Conservation (phyloP, 2,329 filamentous ascomycete species). For the Aureobasidium sp. region DNA sequence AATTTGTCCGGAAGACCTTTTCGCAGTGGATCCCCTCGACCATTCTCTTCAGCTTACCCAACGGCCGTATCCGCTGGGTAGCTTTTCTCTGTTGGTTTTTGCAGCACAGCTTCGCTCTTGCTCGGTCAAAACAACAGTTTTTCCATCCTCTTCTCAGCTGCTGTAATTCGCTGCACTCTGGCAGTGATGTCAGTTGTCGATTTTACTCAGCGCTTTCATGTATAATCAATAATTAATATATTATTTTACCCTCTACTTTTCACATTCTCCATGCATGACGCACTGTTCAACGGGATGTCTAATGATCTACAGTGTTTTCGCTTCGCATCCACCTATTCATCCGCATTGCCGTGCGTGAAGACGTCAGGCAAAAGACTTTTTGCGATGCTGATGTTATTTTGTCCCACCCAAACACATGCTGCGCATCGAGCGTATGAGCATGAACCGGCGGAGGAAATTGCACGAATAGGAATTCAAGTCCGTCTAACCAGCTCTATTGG, state of each 20-base stretch:
- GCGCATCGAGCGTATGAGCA: not conserved
- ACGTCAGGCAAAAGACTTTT: not conserved
- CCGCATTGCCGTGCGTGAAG: not conserved
- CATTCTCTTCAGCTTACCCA: not conserved
- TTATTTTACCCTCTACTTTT: not conserved
- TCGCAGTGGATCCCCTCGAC: not conserved
- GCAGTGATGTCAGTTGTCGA: not conserved
- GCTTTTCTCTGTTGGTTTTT: not conserved
- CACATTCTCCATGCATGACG: conserved; percentile 2
- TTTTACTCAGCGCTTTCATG: not conserved
- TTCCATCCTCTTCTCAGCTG: not conserved
- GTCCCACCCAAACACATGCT: not conserved
- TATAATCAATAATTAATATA: not conserved
- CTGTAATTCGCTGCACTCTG: not conserved
- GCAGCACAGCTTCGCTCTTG: not conserved
- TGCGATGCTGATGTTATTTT: not conserved
- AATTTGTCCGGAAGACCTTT: not conserved
- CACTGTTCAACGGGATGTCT: not conserved
- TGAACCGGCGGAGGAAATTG: not conserved
- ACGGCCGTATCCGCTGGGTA: not conserved
- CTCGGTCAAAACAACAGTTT: not conserved
- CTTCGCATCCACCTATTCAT: not conserved
- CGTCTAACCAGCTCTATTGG: not conserved
- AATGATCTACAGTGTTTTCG: not conserved
- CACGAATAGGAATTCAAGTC: not conserved